Base-by-base conservation (phyloP, 805 yeast genomes). In the Barnettozyma wickerhamii region DNA sequence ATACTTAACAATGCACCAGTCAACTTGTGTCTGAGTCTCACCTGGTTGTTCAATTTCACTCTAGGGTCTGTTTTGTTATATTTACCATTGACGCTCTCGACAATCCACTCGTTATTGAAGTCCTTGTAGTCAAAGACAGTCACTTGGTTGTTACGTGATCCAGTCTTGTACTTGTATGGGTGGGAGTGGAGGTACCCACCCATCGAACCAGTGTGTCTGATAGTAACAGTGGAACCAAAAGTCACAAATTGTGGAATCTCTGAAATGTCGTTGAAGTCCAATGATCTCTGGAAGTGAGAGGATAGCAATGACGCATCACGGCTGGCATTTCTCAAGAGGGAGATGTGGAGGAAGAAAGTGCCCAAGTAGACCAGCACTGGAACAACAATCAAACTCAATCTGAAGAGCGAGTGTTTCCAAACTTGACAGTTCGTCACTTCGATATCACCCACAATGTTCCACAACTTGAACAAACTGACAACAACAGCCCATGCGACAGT, bases 121-220 rank as follows among this genome's bases (percentile, higher is more conserved):
- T 79, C 84, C 48, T 72, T 73, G 53, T 69, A 76, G 15, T 77
- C 77, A 47, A 81, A 78, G 37, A 86, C 67, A 0, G 96, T 77
- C 18, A 91, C 87, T 60, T 86, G 91, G 60, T 88, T 95, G 55
- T 82, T 81, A 18, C 72, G 62, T 2, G 88, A 72, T 0, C 91
- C 95, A 3, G 74, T 61, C 37, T 76, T 75, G 60, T 85, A 88
- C 5, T 66, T 60, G 51, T 66, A 71, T 32, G 74, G 66, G 59
- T 87, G 91, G 2, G 96, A 84, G 60, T 88, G 95, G 46, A 91
- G 65, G 58, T 87, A 91, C 2, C 81, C 81, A 17, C 93, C 95
- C 39, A 78, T 56, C 2, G 86, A 77, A 40, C 75, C 71, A 20
- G 64, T 56, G 59, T 91, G 96, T 48, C 91, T 81, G 24, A 91